Evolutionary conservation across 1,284 basidiomycete genomes (phyloP).

Genomic region (Apiotrichum akiyoshidainum): DNA sequence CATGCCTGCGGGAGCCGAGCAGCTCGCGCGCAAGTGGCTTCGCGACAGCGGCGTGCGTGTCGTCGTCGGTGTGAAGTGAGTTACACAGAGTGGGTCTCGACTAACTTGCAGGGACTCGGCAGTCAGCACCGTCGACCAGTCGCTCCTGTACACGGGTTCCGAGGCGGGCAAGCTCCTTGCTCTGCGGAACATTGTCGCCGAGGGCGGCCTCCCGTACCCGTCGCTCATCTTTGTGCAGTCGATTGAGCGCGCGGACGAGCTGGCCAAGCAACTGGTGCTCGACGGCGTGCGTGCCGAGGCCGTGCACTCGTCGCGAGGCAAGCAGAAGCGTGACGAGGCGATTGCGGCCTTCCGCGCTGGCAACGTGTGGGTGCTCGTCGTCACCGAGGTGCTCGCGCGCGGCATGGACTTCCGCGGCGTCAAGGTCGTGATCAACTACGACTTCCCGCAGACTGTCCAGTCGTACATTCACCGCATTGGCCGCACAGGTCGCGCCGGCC

Average conservation of each 20-base stretch:
- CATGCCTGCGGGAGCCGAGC: constrained; percentile 82
- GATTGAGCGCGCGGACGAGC: constrained; percentile 82
- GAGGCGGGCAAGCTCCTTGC: constrained; percentile 90
- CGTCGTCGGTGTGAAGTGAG: constrained; percentile 89
- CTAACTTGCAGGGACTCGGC: constrained; percentile 65
- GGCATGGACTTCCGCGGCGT: constrained; percentile 98
- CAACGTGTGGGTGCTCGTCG: constrained; percentile 85
- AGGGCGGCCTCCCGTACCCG: constrained; percentile 81
- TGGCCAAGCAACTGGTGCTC: constrained; percentile 81
- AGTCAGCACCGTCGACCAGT: constrained; percentile 74
- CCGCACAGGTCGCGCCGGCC: constrained; percentile 88
- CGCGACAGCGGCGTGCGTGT: constrained; percentile 73
- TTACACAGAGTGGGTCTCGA: constrained; percentile 13
- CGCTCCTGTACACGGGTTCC: constrained; percentile 83
- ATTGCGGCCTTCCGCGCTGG: constrained; percentile 80
- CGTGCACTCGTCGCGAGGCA: constrained; percentile 83
- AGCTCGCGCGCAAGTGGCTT: constrained; percentile 79
- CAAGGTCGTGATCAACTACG: constrained; percentile 91
- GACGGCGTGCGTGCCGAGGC: constrained; percentile 85
- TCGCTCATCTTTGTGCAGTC: constrained; percentile 91
- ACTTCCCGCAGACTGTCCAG: constrained; percentile 89
- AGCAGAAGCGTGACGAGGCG: constrained; percentile 80
- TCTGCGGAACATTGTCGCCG: constrained; percentile 70
- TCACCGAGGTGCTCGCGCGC: constrained; percentile 90
- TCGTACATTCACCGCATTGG: constrained; percentile 95